phyloP scores from a whole-genome alignment of 768 basidiomycete species.

The Phaffia australis region DNA sequence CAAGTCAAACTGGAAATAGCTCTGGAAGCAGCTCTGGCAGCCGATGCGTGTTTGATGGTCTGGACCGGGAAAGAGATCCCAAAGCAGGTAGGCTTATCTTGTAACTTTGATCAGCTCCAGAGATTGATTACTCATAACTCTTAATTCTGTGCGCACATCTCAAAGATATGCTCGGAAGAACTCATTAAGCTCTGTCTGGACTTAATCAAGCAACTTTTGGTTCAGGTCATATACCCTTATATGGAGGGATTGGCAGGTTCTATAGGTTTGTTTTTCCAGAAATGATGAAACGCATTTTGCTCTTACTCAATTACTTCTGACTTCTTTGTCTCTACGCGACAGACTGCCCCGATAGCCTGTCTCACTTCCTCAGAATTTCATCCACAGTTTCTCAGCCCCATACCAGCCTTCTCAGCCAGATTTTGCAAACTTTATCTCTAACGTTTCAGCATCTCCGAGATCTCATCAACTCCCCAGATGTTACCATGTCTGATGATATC shows the following conservation, averaged over 20 bases:
- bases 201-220: constrained; percentile 68
- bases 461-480: constrained; percentile 58
- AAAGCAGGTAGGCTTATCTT: constrained; percentile 56
- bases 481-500: constrained; percentile 73
- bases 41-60: constrained; percentile 69
- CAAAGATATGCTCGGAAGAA: constrained; percentile 85
- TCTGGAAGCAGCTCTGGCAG: constrained; percentile 64
- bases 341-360: constrained; percentile 30
- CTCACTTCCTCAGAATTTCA: constrained; percentile 37
- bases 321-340: constrained; percentile 36
- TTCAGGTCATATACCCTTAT: constrained; percentile 71
- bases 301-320: not conserved
- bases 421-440: constrained; percentile 61
- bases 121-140: constrained; percentile 40
- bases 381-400: not conserved
- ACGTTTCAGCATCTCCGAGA: constrained; percentile 63
- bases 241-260: constrained; percentile 50
- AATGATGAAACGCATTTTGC: too few relatives aligned
- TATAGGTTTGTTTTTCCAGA: constrained; percentile 22
- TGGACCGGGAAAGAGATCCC: constrained; percentile 67
- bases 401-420: constrained; percentile 32
- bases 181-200: constrained; percentile 67
- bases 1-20: constrained; percentile 50
- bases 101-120: not conserved
- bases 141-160: constrained; percentile 34